These are phyloP conservation scores for Sporothrix brasiliensis DNA, from an alignment of 2,329 filamentous ascomycete species.

Conservation along the genomic window DNA sequence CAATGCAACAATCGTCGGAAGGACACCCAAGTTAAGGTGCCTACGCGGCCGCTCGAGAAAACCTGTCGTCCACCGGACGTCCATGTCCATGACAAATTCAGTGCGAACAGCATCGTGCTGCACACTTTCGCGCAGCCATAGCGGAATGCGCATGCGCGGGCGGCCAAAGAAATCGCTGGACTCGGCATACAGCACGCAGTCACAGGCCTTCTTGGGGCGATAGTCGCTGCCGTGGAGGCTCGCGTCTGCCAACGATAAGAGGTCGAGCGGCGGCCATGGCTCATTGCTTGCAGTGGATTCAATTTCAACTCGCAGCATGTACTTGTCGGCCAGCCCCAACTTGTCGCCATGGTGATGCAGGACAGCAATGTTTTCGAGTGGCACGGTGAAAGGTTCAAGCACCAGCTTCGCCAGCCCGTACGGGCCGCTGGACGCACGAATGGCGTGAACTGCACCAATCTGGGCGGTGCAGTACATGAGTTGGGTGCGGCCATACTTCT, in stretches of 20 bases:
- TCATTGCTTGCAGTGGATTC: conserved; percentile 53
- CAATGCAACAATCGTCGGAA: conserved; percentile 50
- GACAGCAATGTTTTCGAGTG: conserved; percentile 55
- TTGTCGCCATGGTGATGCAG: conserved; percentile 52
- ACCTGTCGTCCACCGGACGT: conserved; percentile 52
- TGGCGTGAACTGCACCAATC: conserved; percentile 56
- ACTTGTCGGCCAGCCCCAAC: conserved; percentile 54
- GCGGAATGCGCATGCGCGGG: conserved; percentile 40
- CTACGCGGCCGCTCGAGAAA: conserved; percentile 43
- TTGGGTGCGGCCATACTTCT: conserved; percentile 45
- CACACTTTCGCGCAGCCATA: conserved; percentile 45
- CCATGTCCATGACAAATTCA: conserved; percentile 54
- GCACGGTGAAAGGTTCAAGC: conserved; percentile 56
- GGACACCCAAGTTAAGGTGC: conserved; percentile 48
- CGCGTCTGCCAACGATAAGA: conserved; percentile 40
- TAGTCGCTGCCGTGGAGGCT: conserved; percentile 26
- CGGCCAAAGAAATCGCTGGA: conserved; percentile 50
- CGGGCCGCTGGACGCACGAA: conserved; percentile 52
- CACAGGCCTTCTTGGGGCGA: conserved; percentile 29
- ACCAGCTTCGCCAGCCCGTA: conserved; percentile 54
- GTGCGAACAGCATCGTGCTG: conserved; percentile 43
- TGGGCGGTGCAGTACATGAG: conserved; percentile 59
- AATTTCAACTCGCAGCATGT: conserved; percentile 56
- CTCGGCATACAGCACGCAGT: conserved; percentile 46
- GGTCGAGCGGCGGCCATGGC: conserved; percentile 57